These are phyloP conservation scores for Calycina marina DNA, from an alignment of 2,329 filamentous ascomycete species.

Conservation along the genomic window DNA sequence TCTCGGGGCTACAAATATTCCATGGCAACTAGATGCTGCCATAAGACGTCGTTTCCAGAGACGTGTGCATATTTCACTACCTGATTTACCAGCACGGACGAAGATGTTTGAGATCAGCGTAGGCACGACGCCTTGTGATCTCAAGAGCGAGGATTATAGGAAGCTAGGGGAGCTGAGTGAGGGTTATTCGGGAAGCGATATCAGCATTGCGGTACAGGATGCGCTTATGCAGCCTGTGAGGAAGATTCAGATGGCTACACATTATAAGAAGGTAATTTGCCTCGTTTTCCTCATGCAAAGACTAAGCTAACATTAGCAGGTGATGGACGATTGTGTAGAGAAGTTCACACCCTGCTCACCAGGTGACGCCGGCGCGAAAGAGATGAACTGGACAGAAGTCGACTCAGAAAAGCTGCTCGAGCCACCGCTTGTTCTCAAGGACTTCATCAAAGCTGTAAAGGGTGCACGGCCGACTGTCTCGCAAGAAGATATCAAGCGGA, in stretches of 20 bases:
- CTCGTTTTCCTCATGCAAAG: too few species aligned
- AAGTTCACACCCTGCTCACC: constrained; percentile 87
- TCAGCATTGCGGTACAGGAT: constrained; percentile 87
- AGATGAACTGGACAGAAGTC: constrained; percentile 89
- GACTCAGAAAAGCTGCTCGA: constrained; percentile 74
- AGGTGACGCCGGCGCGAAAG: constrained; percentile 68
- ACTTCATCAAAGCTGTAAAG: constrained; percentile 87
- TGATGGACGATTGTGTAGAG: constrained; percentile 49
- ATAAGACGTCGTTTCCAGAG: constrained; percentile 94
- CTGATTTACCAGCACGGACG: constrained; percentile 73
- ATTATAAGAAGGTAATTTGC: constrained; percentile 75
- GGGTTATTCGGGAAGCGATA: constrained; percentile 93
- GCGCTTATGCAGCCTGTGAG: constrained; percentile 94
- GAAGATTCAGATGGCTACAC: constrained; percentile 92
- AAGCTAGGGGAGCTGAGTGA: constrained; percentile 71
- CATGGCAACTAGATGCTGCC: constrained; percentile 93
- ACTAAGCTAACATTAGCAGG: constrained; percentile 40
- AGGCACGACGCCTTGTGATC: constrained; percentile 79
- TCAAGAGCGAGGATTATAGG: constrained; percentile 65
- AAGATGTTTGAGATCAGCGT: constrained; percentile 75
- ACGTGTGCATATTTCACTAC: constrained; percentile 86
- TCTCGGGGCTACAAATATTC: constrained; percentile 92
- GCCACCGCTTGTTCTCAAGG: constrained; percentile 73
- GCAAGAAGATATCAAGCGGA: constrained; percentile 66
- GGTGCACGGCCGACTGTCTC: constrained; percentile 82